Base-by-base conservation (phyloP, 179 eudicot genomes). In the Beta lomatogona region DNA sequence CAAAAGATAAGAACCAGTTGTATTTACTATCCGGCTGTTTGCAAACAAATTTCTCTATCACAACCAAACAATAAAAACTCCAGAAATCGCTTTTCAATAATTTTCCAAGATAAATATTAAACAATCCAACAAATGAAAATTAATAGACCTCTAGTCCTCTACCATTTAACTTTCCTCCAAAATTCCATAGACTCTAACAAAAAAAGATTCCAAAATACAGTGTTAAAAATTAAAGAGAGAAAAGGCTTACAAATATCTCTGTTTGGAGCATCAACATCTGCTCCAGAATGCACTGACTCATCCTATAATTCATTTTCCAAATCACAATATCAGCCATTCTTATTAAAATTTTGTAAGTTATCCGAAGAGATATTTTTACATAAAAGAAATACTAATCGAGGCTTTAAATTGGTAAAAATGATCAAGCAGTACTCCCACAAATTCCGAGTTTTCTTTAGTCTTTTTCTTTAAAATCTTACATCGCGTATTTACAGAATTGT, bases 231-330 rank as follows among this genome's bases (percentile, higher is more conserved):
- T 1, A 28, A 11, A 46, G 41, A 48, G 71, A 18, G 63, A 25
- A 44, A 75, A 77, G 76, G 76, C 82, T 74, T 82, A 87, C 89
- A 74, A 76, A 78, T 71, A 61, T 94, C 98, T 81, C 98, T 89
- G 79, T 95, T 96, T 50, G 94, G 74, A 80, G 97, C 99, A 77
- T 96, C 97, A 80, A 96, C 97, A 75, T 92, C 98, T n/a, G 97
- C 98, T 80, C 99, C 99, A 63, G 98, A 96, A 88, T 94, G 99
- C 98, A 94, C 89, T 0, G 93, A 90, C 84, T 94, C 99, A 75
- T 96, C 99, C 99, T 96, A 77, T 63, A n/a, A 76, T 80, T 58
- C 81, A 71, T 71, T 52, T 16, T 53, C 77, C 70, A 55, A 67
- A 60, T 14, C 66, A 77, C 64, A 1, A 60, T n/a, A 10, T 31